Evolutionary conservation across 2,329 filamentous ascomycete species (phyloP).

Genomic region (Albifimbria verrucaria): DNA sequence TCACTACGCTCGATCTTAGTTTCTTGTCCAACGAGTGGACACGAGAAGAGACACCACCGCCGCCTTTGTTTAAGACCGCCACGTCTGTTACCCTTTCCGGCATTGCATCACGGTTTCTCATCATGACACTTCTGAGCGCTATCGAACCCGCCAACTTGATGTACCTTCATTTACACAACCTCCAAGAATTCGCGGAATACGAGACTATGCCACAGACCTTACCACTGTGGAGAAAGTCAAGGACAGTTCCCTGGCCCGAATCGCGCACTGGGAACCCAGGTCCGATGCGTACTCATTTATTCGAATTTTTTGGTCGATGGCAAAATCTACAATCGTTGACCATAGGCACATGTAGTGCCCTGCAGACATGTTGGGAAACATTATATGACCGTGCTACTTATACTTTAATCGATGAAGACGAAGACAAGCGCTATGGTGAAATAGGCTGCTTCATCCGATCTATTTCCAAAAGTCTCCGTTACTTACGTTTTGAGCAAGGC

Average conservation of each 20-base stretch:
- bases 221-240: neutral
- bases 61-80: neutral
- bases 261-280: too few relatives aligned
- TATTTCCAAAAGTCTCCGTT: neutral
- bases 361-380: neutral
- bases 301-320: neutral
- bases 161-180: neutral
- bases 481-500: neutral
- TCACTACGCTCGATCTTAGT: neutral
- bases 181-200: neutral
- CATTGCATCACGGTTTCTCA: neutral
- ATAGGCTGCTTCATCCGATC: neutral
- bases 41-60: neutral
- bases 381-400: neutral
- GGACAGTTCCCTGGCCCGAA: neutral
- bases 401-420: neutral
- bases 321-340: neutral
- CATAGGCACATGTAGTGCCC: neutral
- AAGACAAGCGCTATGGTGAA: neutral
- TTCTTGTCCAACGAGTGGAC: neutral
- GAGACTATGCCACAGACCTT: neutral
- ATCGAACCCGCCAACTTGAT: neutral
- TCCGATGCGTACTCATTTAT: neutral
- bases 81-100: neutral
- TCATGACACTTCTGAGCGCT: neutral